Conservation (phyloP, 2,329 filamentous ascomycete genomes). For the Cercospora sesami region DNA sequence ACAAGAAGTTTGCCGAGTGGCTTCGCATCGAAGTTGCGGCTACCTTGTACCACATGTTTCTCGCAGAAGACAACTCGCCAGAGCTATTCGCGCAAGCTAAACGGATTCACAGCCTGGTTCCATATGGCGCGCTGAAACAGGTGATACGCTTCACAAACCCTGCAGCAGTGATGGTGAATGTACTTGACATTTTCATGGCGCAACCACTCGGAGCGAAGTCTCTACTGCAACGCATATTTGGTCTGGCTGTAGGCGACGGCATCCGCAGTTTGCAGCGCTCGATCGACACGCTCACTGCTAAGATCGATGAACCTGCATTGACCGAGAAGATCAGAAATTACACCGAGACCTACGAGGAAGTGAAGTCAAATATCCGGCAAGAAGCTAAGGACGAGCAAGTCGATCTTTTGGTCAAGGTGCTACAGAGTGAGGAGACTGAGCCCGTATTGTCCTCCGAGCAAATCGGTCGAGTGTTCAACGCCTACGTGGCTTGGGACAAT, state of each 20-base stretch:
- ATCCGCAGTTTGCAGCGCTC: slow-evolving; percentile 83
- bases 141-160: slow-evolving; percentile 96
- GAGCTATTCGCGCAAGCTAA: slow-evolving; percentile 93
- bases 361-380: slow-evolving; percentile 71
- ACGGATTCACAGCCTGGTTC: slow-evolving; percentile 90
- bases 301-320: slow-evolving; percentile 78
- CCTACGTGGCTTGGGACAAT: slow-evolving; percentile 93
- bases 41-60: slow-evolving; percentile 93
- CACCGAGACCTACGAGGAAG: slow-evolving; percentile 69
- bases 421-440: slow-evolving; percentile 74
- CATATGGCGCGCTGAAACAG: slow-evolving; percentile 91
- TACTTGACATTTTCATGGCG: slow-evolving; percentile 91
- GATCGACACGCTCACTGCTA: slow-evolving; percentile 73
- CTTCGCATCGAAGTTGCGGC: slow-evolving; percentile 94
- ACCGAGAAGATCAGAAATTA: slow-evolving; percentile 80
- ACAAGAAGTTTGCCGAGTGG: slow-evolving; percentile 98
- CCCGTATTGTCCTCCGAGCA: slow-evolving; percentile 72
- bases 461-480: slow-evolving; percentile 83
- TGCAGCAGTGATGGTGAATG: slow-evolving; percentile 92
- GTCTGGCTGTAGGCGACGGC: slow-evolving; percentile 84
- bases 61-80: slow-evolving; percentile 96
- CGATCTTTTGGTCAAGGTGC: slow-evolving; percentile 80
- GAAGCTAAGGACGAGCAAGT: slow-evolving; percentile 73
- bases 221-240: slow-evolving; percentile 91
- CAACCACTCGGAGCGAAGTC: slow-evolving; percentile 91